These are phyloP conservation scores for Saitozyma podzolica DNA, from an alignment of 768 basidiomycete species.

Conservation along the genomic window DNA sequence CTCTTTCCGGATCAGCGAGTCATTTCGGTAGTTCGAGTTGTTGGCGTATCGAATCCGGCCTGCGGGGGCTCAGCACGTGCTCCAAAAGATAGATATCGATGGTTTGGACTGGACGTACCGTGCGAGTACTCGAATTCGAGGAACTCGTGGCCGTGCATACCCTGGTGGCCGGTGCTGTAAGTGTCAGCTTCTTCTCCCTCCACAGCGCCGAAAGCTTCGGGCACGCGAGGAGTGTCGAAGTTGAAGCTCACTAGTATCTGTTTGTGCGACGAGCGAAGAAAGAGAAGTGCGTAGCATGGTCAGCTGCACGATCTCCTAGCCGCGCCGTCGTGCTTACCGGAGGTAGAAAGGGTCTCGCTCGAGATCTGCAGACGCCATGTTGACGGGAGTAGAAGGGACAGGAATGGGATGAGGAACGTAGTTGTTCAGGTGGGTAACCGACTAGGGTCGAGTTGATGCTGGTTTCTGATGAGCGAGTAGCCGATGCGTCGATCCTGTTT, in stretches of 20 bases:
- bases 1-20: conserved; percentile 97
- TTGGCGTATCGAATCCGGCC: conserved; percentile 90
- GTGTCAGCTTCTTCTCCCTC: conserved; percentile 6
- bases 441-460: too few species aligned
- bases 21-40: conserved; percentile 98
- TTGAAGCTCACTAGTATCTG: conserved; percentile 49
- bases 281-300: background rate
- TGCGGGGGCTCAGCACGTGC: conserved; percentile 9
- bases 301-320: background rate
- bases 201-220: background rate
- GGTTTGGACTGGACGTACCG: conserved; percentile 55
- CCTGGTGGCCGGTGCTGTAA: conserved; percentile 90
- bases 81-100: background rate
- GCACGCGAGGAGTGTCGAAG: background rate
- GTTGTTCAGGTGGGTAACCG: too few species aligned
- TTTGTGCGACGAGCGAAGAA: background rate
- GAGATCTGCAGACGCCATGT: conserved; percentile 37
- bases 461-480: too few species aligned
- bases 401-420: too few species aligned
- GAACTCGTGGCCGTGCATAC: conserved; percentile 96
- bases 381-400: conserved; percentile 2
- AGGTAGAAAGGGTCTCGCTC: conserved; percentile 54
- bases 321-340: conserved; percentile 27
- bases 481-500: too few species aligned
- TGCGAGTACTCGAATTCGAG: conserved; percentile 98